Conservation (phyloP, 768 basidiomycete species). For the Pleurotus salmoneostramineus region DNA sequence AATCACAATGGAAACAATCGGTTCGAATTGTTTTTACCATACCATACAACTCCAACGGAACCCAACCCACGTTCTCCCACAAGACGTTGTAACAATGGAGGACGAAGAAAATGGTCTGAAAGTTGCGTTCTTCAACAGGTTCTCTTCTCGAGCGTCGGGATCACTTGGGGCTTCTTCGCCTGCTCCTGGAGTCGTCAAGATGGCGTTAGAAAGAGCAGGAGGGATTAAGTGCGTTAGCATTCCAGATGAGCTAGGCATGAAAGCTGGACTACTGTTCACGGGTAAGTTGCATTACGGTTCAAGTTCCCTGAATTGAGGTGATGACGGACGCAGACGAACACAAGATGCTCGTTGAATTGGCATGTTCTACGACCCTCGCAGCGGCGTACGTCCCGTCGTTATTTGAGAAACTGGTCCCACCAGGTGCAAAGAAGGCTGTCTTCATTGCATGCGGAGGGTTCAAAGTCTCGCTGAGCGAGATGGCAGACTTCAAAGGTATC, state of each 20-base stretch:
- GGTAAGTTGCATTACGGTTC: constrained; percentile 32
- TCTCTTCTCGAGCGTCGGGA: constrained; percentile 62
- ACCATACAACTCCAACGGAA: constrained; percentile 57
- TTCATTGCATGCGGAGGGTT: constrained; percentile 73
- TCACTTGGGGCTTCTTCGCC: constrained; percentile 72
- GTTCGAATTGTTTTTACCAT: constrained; percentile 72
- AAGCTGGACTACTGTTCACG: constrained; percentile 49
- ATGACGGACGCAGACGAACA: constrained; percentile 56
- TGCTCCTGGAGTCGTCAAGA: constrained; percentile 54
- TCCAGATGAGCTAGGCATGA: constrained; percentile 69
- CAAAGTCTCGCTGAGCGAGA: constrained; percentile 56
- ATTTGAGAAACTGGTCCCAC: constrained; percentile 48
- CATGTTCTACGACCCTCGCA: constrained; percentile 66
- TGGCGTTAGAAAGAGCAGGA: constrained; percentile 60
- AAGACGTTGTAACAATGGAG: constrained; percentile 36
- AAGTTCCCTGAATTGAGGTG: not conserved
- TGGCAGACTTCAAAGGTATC: constrained; percentile 40
- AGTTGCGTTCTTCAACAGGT: constrained; percentile 51
- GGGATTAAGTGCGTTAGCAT: constrained; percentile 56
- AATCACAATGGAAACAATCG: constrained; percentile 65
- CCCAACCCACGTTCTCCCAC: constrained; percentile 28
- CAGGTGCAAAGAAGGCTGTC: constrained; percentile 34
- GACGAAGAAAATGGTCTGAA: constrained; percentile 41
- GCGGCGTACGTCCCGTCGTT: constrained; percentile 59
- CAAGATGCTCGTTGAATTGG: constrained; percentile 69